These are phyloP conservation scores for Cordyceps cateniannulata DNA, from an alignment of 2,329 filamentous ascomycete species.

Conservation along the genomic window DNA sequence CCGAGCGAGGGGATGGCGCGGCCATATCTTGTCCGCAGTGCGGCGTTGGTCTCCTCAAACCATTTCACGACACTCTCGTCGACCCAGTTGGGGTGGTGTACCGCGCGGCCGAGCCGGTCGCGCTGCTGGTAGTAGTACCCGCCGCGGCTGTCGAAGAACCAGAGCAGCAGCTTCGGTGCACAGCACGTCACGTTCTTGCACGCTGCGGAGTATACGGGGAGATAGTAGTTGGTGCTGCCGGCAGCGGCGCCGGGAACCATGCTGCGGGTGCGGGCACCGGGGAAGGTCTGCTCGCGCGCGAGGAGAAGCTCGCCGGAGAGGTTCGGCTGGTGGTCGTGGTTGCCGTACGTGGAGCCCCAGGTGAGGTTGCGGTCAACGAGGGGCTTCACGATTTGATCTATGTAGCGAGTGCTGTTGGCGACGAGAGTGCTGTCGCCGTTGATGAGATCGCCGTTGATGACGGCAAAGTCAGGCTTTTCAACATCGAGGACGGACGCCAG, in stretches of 20 bases:
- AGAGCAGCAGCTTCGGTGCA: slow-evolving; percentile 45
- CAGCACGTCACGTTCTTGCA: slow-evolving; percentile 21
- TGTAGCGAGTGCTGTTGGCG: slow-evolving; percentile 47
- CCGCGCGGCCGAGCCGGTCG: slow-evolving; percentile 22
- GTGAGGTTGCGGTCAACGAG: slow-evolving; percentile 48
- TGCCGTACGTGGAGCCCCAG: slow-evolving; percentile 66
- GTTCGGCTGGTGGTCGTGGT: slow-evolving; percentile 60
- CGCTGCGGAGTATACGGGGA: slow-evolving; percentile 34
- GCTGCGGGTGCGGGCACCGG: slow-evolving; percentile 30
- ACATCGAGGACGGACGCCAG: slow-evolving; percentile 28
- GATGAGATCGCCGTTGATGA: slow-evolving; percentile 60
- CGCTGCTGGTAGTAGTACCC: slow-evolving; percentile 43
- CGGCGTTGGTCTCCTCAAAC: slow-evolving; percentile 31
- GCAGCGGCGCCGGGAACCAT: slow-evolving; percentile 32
- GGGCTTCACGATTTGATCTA: slow-evolving; percentile 54
- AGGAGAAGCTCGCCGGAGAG: slow-evolving; percentile 42
- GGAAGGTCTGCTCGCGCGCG: slow-evolving; percentile 31
- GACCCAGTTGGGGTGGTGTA: slow-evolving; percentile 39
- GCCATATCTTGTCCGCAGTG: slow-evolving; percentile 24
- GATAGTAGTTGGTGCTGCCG: slow-evolving; percentile 41
- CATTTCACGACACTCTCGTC: slow-evolving; percentile 37
- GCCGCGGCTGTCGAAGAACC: slow-evolving; percentile 64
- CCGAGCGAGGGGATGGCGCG: slow-evolving; percentile 37
- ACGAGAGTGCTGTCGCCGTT: slow-evolving; percentile 57
- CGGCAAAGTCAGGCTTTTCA: slow-evolving; percentile 7